Base-by-base conservation (phyloP, 2,329 filamentous ascomycete genomes). In the Xylaria sp. region DNA sequence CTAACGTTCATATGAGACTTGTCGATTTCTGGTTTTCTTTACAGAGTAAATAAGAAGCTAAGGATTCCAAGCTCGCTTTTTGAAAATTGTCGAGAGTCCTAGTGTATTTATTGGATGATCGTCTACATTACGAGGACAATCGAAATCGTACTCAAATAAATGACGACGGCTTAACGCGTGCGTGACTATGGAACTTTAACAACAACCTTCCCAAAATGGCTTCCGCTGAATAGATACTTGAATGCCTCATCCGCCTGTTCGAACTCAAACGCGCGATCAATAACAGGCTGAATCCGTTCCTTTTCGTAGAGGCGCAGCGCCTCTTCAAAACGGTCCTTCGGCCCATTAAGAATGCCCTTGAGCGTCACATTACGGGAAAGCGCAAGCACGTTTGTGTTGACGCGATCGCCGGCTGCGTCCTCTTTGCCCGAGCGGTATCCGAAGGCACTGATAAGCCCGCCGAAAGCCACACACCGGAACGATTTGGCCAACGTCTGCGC, bases 191-290 rank as follows among this genome's bases (percentile, higher is more conserved):
- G 44, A 17, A 83, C 80, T 71, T 76, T 83, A 64, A 89, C 80
- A 9, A 85, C 81, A 36, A 89, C 81, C 78, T 89, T 89, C 28
- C 87, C 87, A 75, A 89, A 87, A 72, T 89, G 86, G 70, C 81
- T 83, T 42, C 86, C 84, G 46, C 80, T 81, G 73, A 77, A 83
- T 76, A 88, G 79, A 72, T 87, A 87, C 70, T 83, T 77, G 70
- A 88, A 82, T 6, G 87, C 87, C 72, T 85, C 80, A 60, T 78
- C 80, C 15, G 81, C 81, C 74, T 86, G 76, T 4, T 79, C 81
- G 72, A 88, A 84, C 23, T 59, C 73, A 72, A 87, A 87, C 3
- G 82, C 80, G 71, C 76, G 80, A 72, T 84, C 81, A 46, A 88
- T 79, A 0, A 87, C 81, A 3, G 85, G 85, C 59, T 76, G 79